Evolutionary conservation across 2,329 filamentous ascomycete species (phyloP).

Genomic region (Exserohilum rostratum): DNA sequence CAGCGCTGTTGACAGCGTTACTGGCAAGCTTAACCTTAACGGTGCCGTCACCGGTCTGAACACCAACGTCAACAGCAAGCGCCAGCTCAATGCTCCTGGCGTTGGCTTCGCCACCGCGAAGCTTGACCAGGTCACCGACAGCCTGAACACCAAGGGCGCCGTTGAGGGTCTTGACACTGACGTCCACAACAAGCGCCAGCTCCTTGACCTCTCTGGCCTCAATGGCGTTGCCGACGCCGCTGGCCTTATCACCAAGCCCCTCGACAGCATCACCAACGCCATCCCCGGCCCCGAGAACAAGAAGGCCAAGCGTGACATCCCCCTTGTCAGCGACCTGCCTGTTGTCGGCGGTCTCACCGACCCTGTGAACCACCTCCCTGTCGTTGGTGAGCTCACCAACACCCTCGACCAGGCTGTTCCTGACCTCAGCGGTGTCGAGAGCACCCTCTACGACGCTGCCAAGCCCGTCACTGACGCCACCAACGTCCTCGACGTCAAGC

Average conservation of each 20-base stretch:
- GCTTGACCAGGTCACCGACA: neutral
- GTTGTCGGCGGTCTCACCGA: neutral
- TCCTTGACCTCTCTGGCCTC: too few species aligned
- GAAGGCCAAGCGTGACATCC: neutral
- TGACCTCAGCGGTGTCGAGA: too few species aligned
- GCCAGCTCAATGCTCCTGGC: neutral
- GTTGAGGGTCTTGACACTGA: neutral
- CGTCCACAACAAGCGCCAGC: neutral
- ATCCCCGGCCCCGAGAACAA: neutral
- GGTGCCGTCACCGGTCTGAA: neutral
- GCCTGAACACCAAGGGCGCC: neutral
- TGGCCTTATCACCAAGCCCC: neutral
- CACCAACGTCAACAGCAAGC: neutral
- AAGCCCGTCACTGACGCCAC: conserved; percentile 1
- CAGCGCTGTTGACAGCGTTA: neutral
- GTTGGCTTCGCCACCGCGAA: neutral
- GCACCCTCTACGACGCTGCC: neutral
- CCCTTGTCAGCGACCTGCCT: neutral
- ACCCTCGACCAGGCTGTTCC: neutral
- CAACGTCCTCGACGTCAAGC: neutral
- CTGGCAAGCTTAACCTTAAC: neutral
- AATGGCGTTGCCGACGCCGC: neutral
- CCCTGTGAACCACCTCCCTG: neutral
- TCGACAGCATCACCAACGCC: neutral
- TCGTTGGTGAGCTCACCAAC: neutral